phyloP scores from a whole-genome alignment of 768 basidiomycete genomes.

The Podaxis sp. region DNA sequence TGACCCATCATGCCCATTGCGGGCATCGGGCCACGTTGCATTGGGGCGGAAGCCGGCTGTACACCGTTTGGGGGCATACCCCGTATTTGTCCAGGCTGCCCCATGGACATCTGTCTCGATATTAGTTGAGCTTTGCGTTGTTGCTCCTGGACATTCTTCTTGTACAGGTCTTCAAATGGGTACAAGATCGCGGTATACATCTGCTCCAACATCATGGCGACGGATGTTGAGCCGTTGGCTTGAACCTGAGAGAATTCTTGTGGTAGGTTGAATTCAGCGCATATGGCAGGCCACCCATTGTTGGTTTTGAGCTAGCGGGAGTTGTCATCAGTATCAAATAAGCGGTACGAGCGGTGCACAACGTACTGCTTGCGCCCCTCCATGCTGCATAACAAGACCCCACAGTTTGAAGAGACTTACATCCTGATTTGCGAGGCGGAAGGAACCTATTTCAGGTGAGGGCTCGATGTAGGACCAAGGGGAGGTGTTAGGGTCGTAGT shows the following conservation, averaged over 20 bases:
- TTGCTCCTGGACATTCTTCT: constrained; percentile 58
- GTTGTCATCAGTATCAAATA: constrained; percentile 15
- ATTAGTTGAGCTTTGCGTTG: constrained; percentile 54
- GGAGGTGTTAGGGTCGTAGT: constrained; percentile 63
- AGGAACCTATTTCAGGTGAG: constrained; percentile 57
- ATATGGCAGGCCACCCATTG: constrained; percentile 56
- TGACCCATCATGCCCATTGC: constrained; percentile 16
- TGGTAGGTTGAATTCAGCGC: constrained; percentile 60
- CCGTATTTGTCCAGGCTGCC: constrained; percentile 24
- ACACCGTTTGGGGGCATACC: constrained; percentile 23
- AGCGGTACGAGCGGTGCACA: constrained; percentile 14
- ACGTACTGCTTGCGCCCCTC: constrained; percentile 64
- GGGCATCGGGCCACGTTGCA: constrained; percentile 25
- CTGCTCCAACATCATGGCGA: constrained; percentile 51
- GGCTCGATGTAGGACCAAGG: constrained; percentile 68
- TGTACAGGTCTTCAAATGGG: constrained; percentile 74
- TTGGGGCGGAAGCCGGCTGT: constrained; percentile 17
- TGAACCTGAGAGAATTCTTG: constrained; percentile 50
- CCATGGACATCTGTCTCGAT: constrained; percentile 36
- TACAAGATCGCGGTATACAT: constrained; percentile 63
- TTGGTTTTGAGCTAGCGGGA: constrained; percentile 44
- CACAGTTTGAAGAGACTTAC: constrained; percentile 77
- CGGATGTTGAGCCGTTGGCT: constrained; percentile 46
- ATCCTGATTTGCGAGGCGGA: constrained; percentile 73
- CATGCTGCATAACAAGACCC: constrained; percentile 56